Percentiles rank a stretch among this genome's conserved stretches.
Conservation (phyloP, 129 eudicot species). For the Flaveria robusta region DNA sequence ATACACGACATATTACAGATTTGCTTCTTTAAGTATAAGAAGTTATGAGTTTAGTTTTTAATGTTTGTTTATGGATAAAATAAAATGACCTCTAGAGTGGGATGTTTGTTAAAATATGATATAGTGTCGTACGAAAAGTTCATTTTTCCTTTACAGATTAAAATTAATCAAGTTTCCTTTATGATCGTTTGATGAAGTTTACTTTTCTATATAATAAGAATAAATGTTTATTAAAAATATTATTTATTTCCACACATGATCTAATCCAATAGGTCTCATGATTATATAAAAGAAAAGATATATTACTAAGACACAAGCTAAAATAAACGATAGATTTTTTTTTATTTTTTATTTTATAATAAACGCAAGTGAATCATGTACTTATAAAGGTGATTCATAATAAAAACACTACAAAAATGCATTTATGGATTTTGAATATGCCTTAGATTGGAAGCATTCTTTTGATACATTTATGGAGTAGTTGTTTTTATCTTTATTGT, state of each 20-base stretch:
- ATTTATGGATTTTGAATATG: constrained; percentile 3
- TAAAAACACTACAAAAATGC: neutral
- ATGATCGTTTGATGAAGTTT: neutral
- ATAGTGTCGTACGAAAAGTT: too few species aligned
- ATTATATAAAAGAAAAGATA: neutral
- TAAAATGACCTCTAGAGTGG: too few species aligned
- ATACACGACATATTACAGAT: too few species aligned
- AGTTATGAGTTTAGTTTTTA: too few species aligned
- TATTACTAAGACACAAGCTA: neutral
- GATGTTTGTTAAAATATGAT: too few species aligned
- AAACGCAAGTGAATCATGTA: neutral
- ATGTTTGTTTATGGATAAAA: too few species aligned
- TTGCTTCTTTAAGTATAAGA: too few species aligned
- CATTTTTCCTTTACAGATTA: too few species aligned
- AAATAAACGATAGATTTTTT: neutral
- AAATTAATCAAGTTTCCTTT: too few species aligned
- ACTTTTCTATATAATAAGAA: too few species aligned
- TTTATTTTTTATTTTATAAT: neutral
- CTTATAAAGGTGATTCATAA: neutral
- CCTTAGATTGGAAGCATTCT: constrained; percentile 17
- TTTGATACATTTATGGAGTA: constrained; percentile 13
- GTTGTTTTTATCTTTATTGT: constrained; percentile 34
- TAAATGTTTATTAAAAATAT: neutral
- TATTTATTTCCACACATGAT: neutral
- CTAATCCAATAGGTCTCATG: neutral